A percentile compares a stretch with the other conserved stretches of the same genome.
These are phyloP conservation scores for Halophytophthora polymorphica DNA, from an alignment of 352 stramenopile species.

Conservation along the genomic window DNA sequence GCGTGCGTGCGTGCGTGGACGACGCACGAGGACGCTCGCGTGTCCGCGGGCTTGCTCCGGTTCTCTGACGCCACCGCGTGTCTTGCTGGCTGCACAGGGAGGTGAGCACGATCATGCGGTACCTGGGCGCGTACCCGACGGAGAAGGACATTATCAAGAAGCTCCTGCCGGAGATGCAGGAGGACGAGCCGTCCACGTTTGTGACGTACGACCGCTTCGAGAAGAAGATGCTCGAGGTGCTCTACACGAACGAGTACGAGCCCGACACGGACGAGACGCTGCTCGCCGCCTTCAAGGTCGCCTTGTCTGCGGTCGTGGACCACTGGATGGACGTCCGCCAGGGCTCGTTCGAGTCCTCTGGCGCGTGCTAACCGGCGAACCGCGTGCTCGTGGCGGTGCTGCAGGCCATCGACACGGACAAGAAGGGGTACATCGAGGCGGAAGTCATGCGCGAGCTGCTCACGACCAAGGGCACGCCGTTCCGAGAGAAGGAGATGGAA, in stretches of 20 bases:
- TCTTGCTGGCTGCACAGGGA: constrained; percentile 43
- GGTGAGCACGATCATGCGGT: constrained; percentile 90
- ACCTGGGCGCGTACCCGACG: constrained; percentile 86
- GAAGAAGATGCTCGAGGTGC: constrained; percentile 92
- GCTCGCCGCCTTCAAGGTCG: constrained; percentile 70
- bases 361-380: too few relatives aligned
- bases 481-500: constrained; percentile 91
- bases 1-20: not conserved
- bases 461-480: constrained; percentile 86
- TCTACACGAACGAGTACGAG: constrained; percentile 87
- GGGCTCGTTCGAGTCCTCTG: too few relatives aligned
- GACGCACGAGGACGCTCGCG: not conserved
- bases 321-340: not conserved
- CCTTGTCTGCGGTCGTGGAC: not conserved
- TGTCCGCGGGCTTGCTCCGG: not conserved
- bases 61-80: not conserved
- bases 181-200: constrained; percentile 88
- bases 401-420: constrained; percentile 68
- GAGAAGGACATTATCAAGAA: constrained; percentile 91
- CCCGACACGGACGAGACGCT: constrained; percentile 87
- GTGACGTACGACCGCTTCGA: constrained; percentile 91
- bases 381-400: too few relatives aligned
- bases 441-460: constrained; percentile 88
- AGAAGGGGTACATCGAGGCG: constrained; percentile 88
- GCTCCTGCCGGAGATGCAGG: constrained; percentile 89